Base-by-base conservation (phyloP, 169 alveolate species). In the Plasmodium knowlesi region DNA sequence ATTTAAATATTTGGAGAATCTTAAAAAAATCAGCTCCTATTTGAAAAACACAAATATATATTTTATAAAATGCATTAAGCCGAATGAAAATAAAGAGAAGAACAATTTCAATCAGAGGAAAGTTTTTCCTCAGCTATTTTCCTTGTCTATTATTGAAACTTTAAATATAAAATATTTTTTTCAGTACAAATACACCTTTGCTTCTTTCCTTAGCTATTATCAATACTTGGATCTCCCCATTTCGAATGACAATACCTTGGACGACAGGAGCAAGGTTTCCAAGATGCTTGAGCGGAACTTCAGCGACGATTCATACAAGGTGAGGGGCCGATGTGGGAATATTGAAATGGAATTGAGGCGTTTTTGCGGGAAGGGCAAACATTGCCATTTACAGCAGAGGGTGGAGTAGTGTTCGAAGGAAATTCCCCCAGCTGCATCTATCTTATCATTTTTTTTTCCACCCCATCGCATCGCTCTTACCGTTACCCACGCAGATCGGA, bases 131-230 rank as follows among this genome's bases (percentile, higher is more conserved):
- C 95, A 91, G 30, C 43, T 91, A 14, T 82, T 81, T 57, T n/a
- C 95, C 54, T 91, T 91, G 76, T 91, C 95, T 41, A 91, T 91
- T 70, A 30, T 91, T 30, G 95, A 91, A 91, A 82, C 95, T 12
- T 70, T 91, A 82, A 82, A 81, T 25, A 81, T 91, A 74, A 74
- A 73, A 81, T 91, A 41, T 81, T 80, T 80, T 50, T 91, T 81
- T 91, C 92, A 80, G 50, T 91, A 91, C 22, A 91, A 82, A 25
- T 81, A 82, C 61, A 91, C 84, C 10, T 91, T 81, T 91, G 76
- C 83, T 70, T 67, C 83, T n/a, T 91, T 91, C 53, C 74, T 91
- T 53, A 70, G 82, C 39, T 82, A 91, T 25, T 91, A 37, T 30
- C 43, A 91, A 19, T 91, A 81, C 37, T 80, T 91, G 54, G 92